phyloP scores from a whole-genome alignment of 306 rosid species.

The Trifolium pratense region DNA sequence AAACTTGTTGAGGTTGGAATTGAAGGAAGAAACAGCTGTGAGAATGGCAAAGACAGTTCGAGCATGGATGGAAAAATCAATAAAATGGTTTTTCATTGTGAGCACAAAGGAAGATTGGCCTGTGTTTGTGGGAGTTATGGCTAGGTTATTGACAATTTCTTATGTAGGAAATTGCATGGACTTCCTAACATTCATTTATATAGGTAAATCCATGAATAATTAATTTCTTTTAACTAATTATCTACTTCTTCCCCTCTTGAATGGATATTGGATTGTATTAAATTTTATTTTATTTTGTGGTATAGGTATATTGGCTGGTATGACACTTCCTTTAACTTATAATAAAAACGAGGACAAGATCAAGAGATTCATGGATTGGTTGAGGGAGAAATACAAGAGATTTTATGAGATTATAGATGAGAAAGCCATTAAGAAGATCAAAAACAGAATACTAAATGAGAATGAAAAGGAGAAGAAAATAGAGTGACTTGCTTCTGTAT shows the following conservation, averaged over 20 bases:
- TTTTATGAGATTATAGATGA: conserved; percentile 57
- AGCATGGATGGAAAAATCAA: conserved; percentile 53
- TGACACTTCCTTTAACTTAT: conserved; percentile 55
- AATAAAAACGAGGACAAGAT: conserved; percentile 55
- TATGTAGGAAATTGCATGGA: conserved; percentile 49
- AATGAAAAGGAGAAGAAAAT: conserved; percentile 48
- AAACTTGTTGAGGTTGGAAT: conserved; percentile 42
- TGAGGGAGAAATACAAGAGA: conserved; percentile 46
- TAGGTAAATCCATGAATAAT: no score
- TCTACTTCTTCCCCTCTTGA: neutral
- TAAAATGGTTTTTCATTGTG: conserved; percentile 51
- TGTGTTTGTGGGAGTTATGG: conserved; percentile 46
- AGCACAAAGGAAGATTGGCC: conserved; percentile 50
- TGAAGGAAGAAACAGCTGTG: conserved; percentile 45
- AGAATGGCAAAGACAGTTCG: conserved; percentile 38
- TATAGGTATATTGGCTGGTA: conserved; percentile 51
- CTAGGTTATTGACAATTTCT: conserved; percentile 56
- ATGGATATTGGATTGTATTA: neutral
- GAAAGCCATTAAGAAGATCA: conserved; percentile 55
- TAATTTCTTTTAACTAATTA: neutral
- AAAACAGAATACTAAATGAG: conserved; percentile 31
- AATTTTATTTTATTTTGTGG: neutral
- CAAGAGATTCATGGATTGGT: conserved; percentile 46
- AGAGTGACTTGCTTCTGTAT: conserved; percentile 38
- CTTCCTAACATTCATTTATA: conserved; percentile 52